Conservation (phyloP, 495 filamentous ascomycete species). For the Aspergillus nanangensis region DNA sequence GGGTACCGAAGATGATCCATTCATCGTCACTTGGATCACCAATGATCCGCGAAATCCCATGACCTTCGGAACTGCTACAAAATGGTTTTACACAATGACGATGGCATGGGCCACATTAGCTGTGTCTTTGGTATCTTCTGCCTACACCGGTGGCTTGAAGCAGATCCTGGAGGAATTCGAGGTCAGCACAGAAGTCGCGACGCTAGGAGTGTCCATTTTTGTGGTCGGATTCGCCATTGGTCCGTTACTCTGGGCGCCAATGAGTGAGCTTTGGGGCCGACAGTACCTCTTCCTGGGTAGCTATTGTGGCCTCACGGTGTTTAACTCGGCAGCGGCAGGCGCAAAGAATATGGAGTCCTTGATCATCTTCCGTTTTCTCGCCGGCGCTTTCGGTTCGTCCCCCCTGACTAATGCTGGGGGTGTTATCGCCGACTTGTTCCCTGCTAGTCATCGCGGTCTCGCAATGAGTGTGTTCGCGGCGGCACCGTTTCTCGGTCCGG, state of each 20-base stretch:
- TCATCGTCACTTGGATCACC: slow-evolving; percentile 62
- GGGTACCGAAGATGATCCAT: slow-evolving; percentile 64
- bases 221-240: slow-evolving; percentile 59
- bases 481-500: slow-evolving; percentile 57
- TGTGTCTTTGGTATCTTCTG: slow-evolving; percentile 68
- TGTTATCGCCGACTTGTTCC: slow-evolving; percentile 60
- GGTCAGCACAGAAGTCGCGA: slow-evolving; percentile 48
- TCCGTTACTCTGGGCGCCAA: slow-evolving; percentile 27
- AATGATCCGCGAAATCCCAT: slow-evolving; percentile 63
- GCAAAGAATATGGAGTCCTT: slow-evolving; percentile 54
- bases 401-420: slow-evolving; percentile 59
- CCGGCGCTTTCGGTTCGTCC: slow-evolving; percentile 59
- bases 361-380: slow-evolving; percentile 62
- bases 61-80: slow-evolving; percentile 43
- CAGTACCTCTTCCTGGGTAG: slow-evolving; percentile 56
- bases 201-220: slow-evolving; percentile 61
- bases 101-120: slow-evolving; percentile 60
- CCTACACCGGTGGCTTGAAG: slow-evolving; percentile 59
- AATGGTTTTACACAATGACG: slow-evolving; percentile 58
- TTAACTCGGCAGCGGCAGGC: slow-evolving; percentile 54
- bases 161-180: slow-evolving; percentile 52
- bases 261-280: slow-evolving; percentile 59
- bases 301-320: slow-evolving; percentile 50
- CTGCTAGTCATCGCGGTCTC: slow-evolving; percentile 47
- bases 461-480: slow-evolving; percentile 50